These are phyloP conservation scores for Lunularia cruciata DNA, from an alignment of 225 moss, liverwort and hornwort species.

Conservation along the genomic window DNA sequence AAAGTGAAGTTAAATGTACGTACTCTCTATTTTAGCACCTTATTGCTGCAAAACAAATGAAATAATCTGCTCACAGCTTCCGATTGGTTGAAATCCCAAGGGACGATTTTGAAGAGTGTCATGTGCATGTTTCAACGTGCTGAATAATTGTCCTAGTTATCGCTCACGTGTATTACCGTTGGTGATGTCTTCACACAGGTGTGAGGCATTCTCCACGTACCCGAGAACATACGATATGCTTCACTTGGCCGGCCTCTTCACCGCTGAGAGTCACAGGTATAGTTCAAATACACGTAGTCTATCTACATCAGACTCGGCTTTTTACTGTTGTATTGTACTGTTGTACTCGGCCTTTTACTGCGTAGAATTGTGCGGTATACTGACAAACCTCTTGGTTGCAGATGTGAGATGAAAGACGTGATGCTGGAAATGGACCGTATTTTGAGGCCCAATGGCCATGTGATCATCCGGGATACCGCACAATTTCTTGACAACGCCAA, in stretches of 20 bases:
- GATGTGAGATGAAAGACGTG: conserved; percentile 89
- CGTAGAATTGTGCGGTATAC: neutral
- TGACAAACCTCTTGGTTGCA: conserved; percentile 25
- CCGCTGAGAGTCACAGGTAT: conserved; percentile 79
- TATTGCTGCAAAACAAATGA: too few relatives aligned
- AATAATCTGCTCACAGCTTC: too few relatives aligned
- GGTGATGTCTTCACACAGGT: conserved; percentile 43
- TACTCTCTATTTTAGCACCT: too few relatives aligned
- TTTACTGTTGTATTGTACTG: neutral
- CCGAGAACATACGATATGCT: conserved; percentile 75
- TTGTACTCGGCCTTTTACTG: neutral
- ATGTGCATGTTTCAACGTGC: too few relatives aligned
- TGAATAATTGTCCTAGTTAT: too few relatives aligned
- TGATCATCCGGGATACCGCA: conserved; percentile 67
- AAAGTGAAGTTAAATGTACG: too few relatives aligned
- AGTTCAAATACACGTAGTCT: neutral
- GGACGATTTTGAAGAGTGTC: too few relatives aligned
- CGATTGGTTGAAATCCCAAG: too few relatives aligned
- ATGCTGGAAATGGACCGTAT: conserved; percentile 94
- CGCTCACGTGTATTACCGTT: neutral
- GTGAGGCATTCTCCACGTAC: conserved; percentile 81
- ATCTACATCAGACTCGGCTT: too few relatives aligned
- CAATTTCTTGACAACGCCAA: conserved; percentile 69
- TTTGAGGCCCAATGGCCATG: conserved; percentile 70
- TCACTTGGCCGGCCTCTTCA: conserved; percentile 65